A percentile compares a stretch with the other conserved stretches of the same genome.
These are phyloP conservation scores for Coleophoma cylindrospora DNA, from an alignment of 2,329 filamentous ascomycete genomes.

Conservation along the genomic window DNA sequence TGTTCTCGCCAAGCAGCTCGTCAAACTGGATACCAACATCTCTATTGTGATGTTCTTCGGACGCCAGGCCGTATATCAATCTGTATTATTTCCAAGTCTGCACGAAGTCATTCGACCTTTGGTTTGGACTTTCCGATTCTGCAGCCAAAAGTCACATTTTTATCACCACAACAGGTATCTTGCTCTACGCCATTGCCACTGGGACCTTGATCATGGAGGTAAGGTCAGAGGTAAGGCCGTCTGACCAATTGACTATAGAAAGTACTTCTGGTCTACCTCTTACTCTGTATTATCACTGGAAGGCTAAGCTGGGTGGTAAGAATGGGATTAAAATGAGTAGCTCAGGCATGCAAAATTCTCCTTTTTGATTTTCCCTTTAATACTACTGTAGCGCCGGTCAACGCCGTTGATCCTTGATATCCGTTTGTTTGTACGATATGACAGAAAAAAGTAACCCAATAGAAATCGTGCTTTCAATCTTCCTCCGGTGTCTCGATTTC, in stretches of 20 bases:
- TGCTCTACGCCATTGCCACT: neutral
- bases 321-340: slow-evolving; percentile 9
- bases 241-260: slow-evolving; percentile 21
- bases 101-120: neutral
- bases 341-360: slow-evolving; percentile 20
- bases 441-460: slow-evolving; percentile 16
- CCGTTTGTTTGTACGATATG: slow-evolving; percentile 25
- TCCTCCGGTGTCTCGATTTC: slow-evolving; percentile 44
- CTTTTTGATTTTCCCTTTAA: slow-evolving; percentile 19
- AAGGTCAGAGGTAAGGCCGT: slow-evolving; percentile 51
- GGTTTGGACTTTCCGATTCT: slow-evolving; percentile 10
- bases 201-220: slow-evolving; percentile 32
- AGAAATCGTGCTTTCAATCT: slow-evolving; percentile 23
- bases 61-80: too few relatives aligned
- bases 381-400: slow-evolving; percentile 24
- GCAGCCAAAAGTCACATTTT: too few relatives aligned
- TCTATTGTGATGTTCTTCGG: neutral
- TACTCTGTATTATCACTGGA: slow-evolving; percentile 24
- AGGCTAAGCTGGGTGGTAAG: slow-evolving; percentile 19
- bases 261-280: slow-evolving; percentile 14
- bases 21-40: neutral
- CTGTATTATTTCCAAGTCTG: neutral
- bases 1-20: slow-evolving; percentile 11
- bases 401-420: slow-evolving; percentile 20
- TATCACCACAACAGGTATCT: too few relatives aligned